Evolutionary conservation across 768 basidiomycete species (phyloP), one percentile per base, ranked within the genome.

Genomic region (Mycena amicta): DNA sequence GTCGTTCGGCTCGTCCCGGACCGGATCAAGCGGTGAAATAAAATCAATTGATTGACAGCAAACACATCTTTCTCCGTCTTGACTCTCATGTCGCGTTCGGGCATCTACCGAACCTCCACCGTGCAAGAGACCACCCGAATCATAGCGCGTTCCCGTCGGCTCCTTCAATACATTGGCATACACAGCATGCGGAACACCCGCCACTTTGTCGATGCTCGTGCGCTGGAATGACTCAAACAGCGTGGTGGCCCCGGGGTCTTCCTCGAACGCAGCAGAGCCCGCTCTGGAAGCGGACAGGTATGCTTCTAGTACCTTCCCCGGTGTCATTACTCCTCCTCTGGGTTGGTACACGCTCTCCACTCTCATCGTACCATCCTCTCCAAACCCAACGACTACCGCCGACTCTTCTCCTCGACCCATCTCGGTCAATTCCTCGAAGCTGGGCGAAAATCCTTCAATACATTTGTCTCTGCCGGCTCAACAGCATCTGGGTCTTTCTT

Each of bases 371-470:
- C 33, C 40, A 5, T 58, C 41, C 18, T 30, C 53, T 13, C 53
- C 31, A 20, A 61, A 57, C 8, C 53, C 60, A 5, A 61, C 30
- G 1, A 63, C 6, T 3, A 63, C 25, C 15, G 45, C 59, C 41
- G 59, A 26, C 46, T 58, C 57, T 40, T 58, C 62, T 50, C 54
- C 50, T 47, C 53, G 56, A 40, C 49, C 29, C 40, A 47, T 31
- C 18, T 45, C 2, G 2, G 33, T 51, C 52, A 59, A 50, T 22
- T 59, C 57, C 20, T 54, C 40, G 58, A 54, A 45, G 56, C 1
- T 13, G 25, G 23, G 28, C 33, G 47, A 50, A 55, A 64, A 59
- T 23, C 52, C 31, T 2, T 30, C n/a, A n/a, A n/a, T n/a, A n/a
- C n/a, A n/a, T n/a, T n/a, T n/a, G n/a, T n/a, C n/a, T n/a, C n/a